A percentile compares a stretch with the other conserved stretches of the same genome.
These are phyloP conservation scores for Beauveria sp. DNA, from an alignment of 2,329 filamentous ascomycete species.

Conservation along the genomic window DNA sequence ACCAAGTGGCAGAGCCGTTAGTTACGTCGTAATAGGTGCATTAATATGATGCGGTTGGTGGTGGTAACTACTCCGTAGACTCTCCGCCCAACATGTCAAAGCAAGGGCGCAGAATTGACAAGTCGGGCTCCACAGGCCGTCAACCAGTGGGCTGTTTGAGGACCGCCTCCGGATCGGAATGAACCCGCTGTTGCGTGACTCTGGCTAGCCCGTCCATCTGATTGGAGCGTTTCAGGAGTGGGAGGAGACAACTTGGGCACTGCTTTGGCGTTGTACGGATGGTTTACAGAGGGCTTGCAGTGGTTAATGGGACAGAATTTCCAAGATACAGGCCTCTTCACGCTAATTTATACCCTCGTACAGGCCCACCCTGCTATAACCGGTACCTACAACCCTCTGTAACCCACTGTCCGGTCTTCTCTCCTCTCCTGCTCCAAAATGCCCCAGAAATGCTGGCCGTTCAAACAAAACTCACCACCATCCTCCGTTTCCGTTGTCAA, in stretches of 20 bases:
- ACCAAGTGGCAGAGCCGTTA: no score
- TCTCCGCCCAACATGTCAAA: slow-evolving; percentile 21
- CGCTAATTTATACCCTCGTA: neutral
- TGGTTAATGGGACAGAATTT: no score
- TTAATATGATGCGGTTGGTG: neutral
- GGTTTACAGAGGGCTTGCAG: neutral
- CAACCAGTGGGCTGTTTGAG: neutral
- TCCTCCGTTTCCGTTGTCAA: slow-evolving; percentile 1
- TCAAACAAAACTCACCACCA: slow-evolving; percentile 8
- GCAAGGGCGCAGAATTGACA: slow-evolving; percentile 33
- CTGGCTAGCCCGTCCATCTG: neutral
- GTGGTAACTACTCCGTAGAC: no score
- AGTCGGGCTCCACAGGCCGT: slow-evolving; percentile 10
- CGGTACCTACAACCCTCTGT: no score
- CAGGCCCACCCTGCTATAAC: neutral
- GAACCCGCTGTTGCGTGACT: slow-evolving; percentile 6
- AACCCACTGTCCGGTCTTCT: neutral
- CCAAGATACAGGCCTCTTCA: neutral
- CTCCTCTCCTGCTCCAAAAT: neutral
- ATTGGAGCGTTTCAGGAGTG: no score
- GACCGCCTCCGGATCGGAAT: slow-evolving; percentile 8
- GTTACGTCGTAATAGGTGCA: neutral
- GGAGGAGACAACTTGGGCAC: no score
- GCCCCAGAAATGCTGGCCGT: neutral
- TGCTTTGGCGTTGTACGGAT: no score